These are phyloP conservation scores for Debaryomyces sp. DNA, from an alignment of 1,139 yeast species.

Conservation along the genomic window DNA sequence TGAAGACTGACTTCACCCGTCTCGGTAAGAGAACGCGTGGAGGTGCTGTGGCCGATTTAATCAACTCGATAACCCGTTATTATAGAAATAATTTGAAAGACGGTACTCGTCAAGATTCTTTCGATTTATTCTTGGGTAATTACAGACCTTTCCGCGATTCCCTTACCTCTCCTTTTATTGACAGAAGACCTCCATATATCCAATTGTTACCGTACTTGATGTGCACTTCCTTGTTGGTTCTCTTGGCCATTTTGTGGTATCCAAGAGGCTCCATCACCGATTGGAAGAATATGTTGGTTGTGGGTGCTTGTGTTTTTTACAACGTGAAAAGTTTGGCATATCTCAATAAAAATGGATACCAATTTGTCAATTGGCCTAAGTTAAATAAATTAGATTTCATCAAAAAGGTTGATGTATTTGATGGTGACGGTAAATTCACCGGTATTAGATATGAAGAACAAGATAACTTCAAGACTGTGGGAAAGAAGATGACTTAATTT, in stretches of 20 bases:
- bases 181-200: slow-evolving; percentile 69
- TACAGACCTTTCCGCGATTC: slow-evolving; percentile 66
- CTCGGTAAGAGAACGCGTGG: slow-evolving; percentile 83
- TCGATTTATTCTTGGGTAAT: slow-evolving; percentile 82
- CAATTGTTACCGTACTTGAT: slow-evolving; percentile 80
- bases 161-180: slow-evolving; percentile 70
- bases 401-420: slow-evolving; percentile 35
- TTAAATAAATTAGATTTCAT: slow-evolving; percentile 48
- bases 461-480: slow-evolving; percentile 35
- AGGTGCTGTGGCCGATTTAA: slow-evolving; percentile 83
- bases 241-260: slow-evolving; percentile 69
- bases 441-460: slow-evolving; percentile 43
- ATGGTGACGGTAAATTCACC: slow-evolving; percentile 35
- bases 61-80: slow-evolving; percentile 84
- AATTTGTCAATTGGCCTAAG: slow-evolving; percentile 94
- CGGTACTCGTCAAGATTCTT: slow-evolving; percentile 94
- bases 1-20: slow-evolving; percentile 94
- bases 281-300: slow-evolving; percentile 60
- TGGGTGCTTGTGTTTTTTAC: slow-evolving; percentile 60
- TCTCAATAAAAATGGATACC: slow-evolving; percentile 64
- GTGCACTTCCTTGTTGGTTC: slow-evolving; percentile 70
- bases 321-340: slow-evolving; percentile 41
- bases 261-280: slow-evolving; percentile 65
- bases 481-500: slow-evolving; percentile 32
- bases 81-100: slow-evolving; percentile 82